A percentile compares a stretch with the other conserved stretches of the same genome.
Conservation (phyloP, 2,329 filamentous ascomycete genomes). For the Myriosclerotinia duriaeana region DNA sequence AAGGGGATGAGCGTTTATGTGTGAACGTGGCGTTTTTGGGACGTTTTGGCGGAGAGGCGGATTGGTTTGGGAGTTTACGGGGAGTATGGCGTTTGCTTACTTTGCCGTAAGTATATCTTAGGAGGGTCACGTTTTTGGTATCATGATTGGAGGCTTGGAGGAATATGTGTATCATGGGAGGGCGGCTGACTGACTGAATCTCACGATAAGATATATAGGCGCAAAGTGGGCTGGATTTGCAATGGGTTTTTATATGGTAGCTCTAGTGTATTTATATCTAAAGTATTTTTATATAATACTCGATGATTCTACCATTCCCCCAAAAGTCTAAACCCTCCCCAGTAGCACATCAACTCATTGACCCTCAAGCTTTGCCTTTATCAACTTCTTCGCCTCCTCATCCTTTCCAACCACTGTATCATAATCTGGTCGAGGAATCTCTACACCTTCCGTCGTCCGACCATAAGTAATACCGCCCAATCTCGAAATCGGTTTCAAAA, state of each 20-base stretch:
- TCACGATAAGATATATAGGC: slow-evolving; percentile 7
- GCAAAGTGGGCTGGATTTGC: not conserved
- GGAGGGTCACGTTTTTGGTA: not conserved
- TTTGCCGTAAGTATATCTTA: not conserved
- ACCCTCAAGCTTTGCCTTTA: slow-evolving; percentile 47
- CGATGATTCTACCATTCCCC: not conserved
- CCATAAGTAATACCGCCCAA: slow-evolving; percentile 86
- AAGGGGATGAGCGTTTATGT: slow-evolving; percentile 6
- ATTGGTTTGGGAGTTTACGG: not conserved
- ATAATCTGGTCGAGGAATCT: slow-evolving; percentile 64
- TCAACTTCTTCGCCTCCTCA: slow-evolving; percentile 58
- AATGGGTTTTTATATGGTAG: not conserved
- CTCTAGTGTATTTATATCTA: not conserved
- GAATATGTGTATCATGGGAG: not conserved
- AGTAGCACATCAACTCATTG: slow-evolving; percentile 37
- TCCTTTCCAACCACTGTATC: slow-evolving; percentile 45
- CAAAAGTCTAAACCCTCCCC: not conserved
- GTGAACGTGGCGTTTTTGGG: not conserved
- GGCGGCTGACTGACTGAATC: not conserved
- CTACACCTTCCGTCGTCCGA: slow-evolving; percentile 65
- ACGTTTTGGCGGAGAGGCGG: not conserved
- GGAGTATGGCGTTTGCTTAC: not conserved
- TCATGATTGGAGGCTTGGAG: not conserved
- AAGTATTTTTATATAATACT: not conserved
- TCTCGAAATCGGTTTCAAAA: slow-evolving; percentile 73